A percentile compares a stretch with the other conserved stretches of the same genome.
Evolutionary conservation across 176 grass and related monocot species (phyloP).

Genomic region (barley (Hordeum vulgare)): DNA sequence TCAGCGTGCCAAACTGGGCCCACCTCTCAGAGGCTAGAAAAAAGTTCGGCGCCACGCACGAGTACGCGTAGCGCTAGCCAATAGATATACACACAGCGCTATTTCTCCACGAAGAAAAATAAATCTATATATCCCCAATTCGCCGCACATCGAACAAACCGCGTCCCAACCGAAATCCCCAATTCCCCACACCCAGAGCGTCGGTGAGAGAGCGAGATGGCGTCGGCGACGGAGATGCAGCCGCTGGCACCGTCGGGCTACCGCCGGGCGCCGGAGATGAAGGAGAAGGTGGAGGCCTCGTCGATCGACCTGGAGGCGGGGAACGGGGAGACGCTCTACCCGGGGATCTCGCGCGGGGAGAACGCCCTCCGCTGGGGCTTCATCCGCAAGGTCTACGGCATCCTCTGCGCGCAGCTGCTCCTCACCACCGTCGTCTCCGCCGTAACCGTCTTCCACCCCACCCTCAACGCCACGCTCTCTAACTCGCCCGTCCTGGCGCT

Average conservation of each 20-base stretch:
- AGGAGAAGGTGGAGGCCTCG: conserved; percentile 55
- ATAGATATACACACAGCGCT: background rate
- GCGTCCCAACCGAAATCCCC: conserved; percentile 25
- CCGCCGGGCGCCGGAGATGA: conserved; percentile 57
- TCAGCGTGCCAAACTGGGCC: background rate
- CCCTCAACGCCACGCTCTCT: conserved; percentile 72
- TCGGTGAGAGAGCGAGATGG: conserved; percentile 27
- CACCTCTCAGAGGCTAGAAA: background rate
- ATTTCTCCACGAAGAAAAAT: background rate
- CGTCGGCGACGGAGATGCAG: conserved; percentile 52
- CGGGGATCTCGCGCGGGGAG: conserved; percentile 81
- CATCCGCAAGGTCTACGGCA: conserved; percentile 99
- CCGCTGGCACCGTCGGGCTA: conserved; percentile 49
- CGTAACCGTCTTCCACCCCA: conserved; percentile 63
- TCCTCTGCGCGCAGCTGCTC: conserved; percentile 89
- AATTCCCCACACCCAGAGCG: background rate
- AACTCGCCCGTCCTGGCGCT: conserved; percentile 50
- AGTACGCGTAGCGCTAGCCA: background rate
- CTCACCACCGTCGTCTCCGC: conserved; percentile 86
- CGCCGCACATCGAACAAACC: background rate
- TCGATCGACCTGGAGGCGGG: conserved; percentile 75
- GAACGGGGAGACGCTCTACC: conserved; percentile 62
- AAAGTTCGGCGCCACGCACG: background rate
- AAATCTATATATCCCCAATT: background rate
- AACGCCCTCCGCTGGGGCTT: conserved; percentile 95